Conservation (phyloP, 1,284 basidiomycete genomes). For the Malassezia caprae region DNA sequence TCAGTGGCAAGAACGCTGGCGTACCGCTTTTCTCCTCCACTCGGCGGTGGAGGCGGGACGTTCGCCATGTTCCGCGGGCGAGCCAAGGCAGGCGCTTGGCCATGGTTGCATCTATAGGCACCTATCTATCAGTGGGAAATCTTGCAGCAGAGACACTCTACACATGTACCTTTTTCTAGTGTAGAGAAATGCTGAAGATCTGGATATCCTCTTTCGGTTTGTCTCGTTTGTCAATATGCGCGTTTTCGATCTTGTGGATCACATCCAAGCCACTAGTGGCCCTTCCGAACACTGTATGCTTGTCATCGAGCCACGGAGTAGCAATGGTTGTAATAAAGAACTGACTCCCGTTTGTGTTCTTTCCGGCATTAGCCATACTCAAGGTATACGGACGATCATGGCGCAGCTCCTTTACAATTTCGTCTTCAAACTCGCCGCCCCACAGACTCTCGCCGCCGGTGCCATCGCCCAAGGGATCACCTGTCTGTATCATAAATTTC, state of each 20-base stretch:
- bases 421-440: slow-evolving; percentile 90
- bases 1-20: neutral
- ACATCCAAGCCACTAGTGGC: slow-evolving; percentile 54
- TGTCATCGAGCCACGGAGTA: slow-evolving; percentile 72
- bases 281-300: slow-evolving; percentile 56
- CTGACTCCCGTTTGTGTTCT: slow-evolving; percentile 84
- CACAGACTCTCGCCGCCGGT: slow-evolving; percentile 90
- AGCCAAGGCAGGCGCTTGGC: neutral
- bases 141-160: no score
- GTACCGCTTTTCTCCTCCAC: neutral
- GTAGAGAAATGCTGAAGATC: slow-evolving; percentile 19
- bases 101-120: neutral
- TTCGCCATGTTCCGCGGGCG: no score
- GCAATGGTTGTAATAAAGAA: slow-evolving; percentile 98
- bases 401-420: slow-evolving; percentile 68
- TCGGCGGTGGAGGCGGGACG: neutral
- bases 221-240: slow-evolving; percentile 48
- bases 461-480: slow-evolving; percentile 91
- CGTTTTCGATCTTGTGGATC: slow-evolving; percentile 73
- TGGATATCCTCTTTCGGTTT: slow-evolving; percentile 42
- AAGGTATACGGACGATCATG: slow-evolving; percentile 94
- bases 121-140: no score
- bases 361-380: slow-evolving; percentile 97
- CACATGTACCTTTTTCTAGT: neutral
- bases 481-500: slow-evolving; percentile 99